Base-by-base conservation (phyloP, 805 yeast species). In the Millerago galiae region DNA sequence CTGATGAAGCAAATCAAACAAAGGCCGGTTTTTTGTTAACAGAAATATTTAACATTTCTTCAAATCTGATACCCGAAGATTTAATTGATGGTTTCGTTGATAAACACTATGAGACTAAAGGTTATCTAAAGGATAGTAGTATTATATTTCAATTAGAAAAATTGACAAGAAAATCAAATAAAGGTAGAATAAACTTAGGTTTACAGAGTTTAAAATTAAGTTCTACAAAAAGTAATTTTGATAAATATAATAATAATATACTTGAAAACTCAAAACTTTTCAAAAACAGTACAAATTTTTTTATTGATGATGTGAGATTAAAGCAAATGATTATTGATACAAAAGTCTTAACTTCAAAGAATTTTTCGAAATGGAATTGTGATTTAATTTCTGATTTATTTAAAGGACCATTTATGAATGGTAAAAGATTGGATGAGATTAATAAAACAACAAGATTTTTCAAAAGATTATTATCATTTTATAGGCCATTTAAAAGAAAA, bases 301-400 rank as follows among this genome's bases (percentile, higher is more conserved):
- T 41, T 3, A 34, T 52, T 31, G 93, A 84, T 52, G 96, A 87
- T 39, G 48, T 66, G 0, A 81, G 80, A 42, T 75, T 90, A 54
- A 80, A 82, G 50, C 70, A 73, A 41, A 66, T 85, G 63, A 69
- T 93, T 7, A 64, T 67, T 25, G 81, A 81, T 37, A 79, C 95
- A 0, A 79, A 72, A 49, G 89, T 93, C 1, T 61, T 88, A 32
- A 72, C 82, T 5, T 80, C 95, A 1, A 93, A 91, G 56, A 86
- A 81, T 41, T 89, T 72, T 56, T 67, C 79, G 2, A 79, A 77
- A 39, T 93, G 99, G 99, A 81, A 89, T 55, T 90, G 97, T 95
- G 75, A 72, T 21, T 66, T 81, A 1, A 67, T 93, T 0, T 66
- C 75, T 14, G 83, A 79, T 44, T 63, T 93, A n/a, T 73, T 88